Evolutionary conservation across 1,284 basidiomycete species (phyloP), one percentile per base, ranked within the genome.

Genomic region (Psilocybe mexicana): DNA sequence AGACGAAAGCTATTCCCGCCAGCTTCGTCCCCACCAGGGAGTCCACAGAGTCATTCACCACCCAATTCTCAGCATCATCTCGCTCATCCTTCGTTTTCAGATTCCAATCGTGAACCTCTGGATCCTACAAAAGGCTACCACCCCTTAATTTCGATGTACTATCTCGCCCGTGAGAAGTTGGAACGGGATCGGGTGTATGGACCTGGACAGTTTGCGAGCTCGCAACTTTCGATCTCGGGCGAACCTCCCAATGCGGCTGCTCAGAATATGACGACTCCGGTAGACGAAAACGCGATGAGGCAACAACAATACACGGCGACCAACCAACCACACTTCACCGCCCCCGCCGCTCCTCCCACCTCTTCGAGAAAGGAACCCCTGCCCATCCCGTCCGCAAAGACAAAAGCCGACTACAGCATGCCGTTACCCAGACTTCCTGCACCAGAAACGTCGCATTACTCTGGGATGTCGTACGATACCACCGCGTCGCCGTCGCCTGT

Each of bases 111-210:
- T 23, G 84, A 87, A 55, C 79, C 80, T 1, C 58, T 75, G 23
- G 96, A 99, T 69, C 96, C 97, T 6, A 96, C 94, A 3, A 81
- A 86, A 54, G 96, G 94, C 2, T 99, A 93, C 76, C 94, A 98
- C 72, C 96, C 95, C 0, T 82, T 99, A 35, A 84, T 99, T 55
- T 96, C 94, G 25, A 97, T 99, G 75, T 99, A 99, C 72, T 98
- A 90, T 76, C 85, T 99, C 18, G 93, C 96, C 1, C 80, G 91
- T 55, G 96, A 99, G 77, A 98, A 98, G 80, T 83, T 96, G 71
- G 95, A 98, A 69, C 81, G 96, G 52, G 96, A 98, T 68, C 83
- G 84, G 58, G 90, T 98, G 3, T 98, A 95, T 72, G 96, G 96
- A 0, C 88, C 90, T 0, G 94, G 94, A 1, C 89, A 93, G 65